Evolutionary conservation across 495 filamentous ascomycete genomes (phyloP).

Genomic region (Beverwykella pulmonaria): DNA sequence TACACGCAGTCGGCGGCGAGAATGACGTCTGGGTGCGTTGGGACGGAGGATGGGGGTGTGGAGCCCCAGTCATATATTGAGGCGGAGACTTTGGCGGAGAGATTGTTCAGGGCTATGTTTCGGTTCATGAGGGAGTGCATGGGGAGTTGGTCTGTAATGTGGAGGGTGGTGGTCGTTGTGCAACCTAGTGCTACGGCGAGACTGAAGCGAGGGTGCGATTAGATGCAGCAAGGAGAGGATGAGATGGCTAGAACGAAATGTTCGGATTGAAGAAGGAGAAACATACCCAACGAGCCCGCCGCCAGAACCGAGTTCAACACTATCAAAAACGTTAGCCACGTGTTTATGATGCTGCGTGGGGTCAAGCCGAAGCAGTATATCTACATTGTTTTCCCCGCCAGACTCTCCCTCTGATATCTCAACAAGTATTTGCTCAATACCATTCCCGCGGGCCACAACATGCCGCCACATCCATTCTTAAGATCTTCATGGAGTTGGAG

Average conservation of each 20-base stretch:
- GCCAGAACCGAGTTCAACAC: constrained; percentile 90
- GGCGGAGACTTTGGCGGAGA: constrained; percentile 62
- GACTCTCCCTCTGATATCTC: constrained; percentile 60
- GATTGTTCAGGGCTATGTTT: constrained; percentile 78
- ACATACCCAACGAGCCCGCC: constrained; percentile 77
- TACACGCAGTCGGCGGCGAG: constrained; percentile 97
- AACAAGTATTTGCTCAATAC: constrained; percentile 83
- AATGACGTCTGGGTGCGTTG: constrained; percentile 71
- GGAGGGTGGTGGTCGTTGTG: constrained; percentile 55
- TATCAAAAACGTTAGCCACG: constrained; percentile 46
- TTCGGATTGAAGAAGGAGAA: constrained; percentile 6
- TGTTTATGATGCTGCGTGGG: not conserved
- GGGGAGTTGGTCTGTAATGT: constrained; percentile 81
- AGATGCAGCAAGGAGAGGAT: not conserved
- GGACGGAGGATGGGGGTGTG: constrained; percentile 49
- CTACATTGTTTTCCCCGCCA: constrained; percentile 73
- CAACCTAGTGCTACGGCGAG: constrained; percentile 67
- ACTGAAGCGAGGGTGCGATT: too few species aligned
- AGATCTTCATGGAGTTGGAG: constrained; percentile 83
- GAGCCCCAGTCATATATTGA: constrained; percentile 77
- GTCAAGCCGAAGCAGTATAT: constrained; percentile 44
- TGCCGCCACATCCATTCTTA: constrained; percentile 83
- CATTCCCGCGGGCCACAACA: constrained; percentile 93
- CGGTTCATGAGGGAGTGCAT: constrained; percentile 81
- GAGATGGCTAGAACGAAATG: too few species aligned